Base-by-base conservation (phyloP, 768 basidiomycete genomes). In the Kwoniella dendrophila region DNA sequence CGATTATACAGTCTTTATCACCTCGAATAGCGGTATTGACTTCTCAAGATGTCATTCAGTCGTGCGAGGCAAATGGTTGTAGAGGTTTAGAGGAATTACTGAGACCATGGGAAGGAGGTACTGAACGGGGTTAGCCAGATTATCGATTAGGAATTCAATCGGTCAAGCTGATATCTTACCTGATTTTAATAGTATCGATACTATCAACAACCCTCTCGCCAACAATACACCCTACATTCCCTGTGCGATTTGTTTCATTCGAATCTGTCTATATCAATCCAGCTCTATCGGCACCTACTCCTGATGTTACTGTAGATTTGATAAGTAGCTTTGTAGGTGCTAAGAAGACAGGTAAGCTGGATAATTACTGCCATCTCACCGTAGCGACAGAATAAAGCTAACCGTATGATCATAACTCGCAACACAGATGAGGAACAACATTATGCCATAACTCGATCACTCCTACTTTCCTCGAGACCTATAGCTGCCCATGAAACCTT, bases 51-150 rank as follows among this genome's bases (percentile, higher is more conserved):
- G 78, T 79, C 3, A 52, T 67, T 11, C 32, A 62, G 5, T 67
- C 71, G 10, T 79, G 78, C 63, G 73, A 70, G 61, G 63, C 70
- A 12, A 79, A 79, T 57, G 78, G 78, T 11, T 76, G 74, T 61
- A 64, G 67, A 33, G 73, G 76, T 3, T 56, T 79, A 36, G 78
- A 79, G 24, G 76, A 79, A 62, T 62, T 79, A 12, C 63, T 79
- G 40, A 64, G 72, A 43, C 78, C 78, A 34, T 79, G 78, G 78
- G 74, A 79, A 55, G 67, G 72, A 18, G 55, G 60, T 2, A 69
- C 75, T 2, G 78, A 79, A 65, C 56, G 73, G 56, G 78, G 78
- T 77, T 16, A 69, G 74, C 52, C 30, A 34, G 43, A 3, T 22
- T 4, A 4, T 8, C 40, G 27, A 26, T n/a, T 32, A 18, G 12